Percentiles rank a stretch among this genome's conserved stretches.
Conservation (phyloP, 306 rosid genomes). For the Prosopis cineraria region DNA sequence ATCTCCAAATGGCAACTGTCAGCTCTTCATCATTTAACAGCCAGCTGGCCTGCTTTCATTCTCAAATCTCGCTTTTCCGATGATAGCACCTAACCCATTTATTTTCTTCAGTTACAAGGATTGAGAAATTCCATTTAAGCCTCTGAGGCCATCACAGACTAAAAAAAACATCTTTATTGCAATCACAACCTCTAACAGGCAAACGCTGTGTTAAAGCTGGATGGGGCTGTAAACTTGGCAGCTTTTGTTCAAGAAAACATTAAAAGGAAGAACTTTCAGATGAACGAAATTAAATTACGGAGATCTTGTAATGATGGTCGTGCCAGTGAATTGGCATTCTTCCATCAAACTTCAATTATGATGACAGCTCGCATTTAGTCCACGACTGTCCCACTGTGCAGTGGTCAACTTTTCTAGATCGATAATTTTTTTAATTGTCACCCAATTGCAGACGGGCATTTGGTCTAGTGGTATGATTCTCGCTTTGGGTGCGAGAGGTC, state of each 20-base stretch:
- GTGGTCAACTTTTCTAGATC: too few species aligned
- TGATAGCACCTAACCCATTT: slow-evolving; percentile 6
- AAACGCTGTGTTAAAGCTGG: neutral
- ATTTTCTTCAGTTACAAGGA: slow-evolving; percentile 44
- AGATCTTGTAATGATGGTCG: slow-evolving; percentile 28
- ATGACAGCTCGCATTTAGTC: slow-evolving; percentile 27
- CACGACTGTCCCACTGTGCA: slow-evolving; percentile 15
- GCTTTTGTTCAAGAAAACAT: neutral
- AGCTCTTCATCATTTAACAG: slow-evolving; percentile 42
- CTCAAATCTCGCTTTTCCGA: slow-evolving; percentile 34
- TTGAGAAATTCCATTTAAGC: slow-evolving; percentile 19
- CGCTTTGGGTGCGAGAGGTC: slow-evolving; percentile 62
- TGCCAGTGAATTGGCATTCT: slow-evolving; percentile 20
- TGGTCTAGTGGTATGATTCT: slow-evolving; percentile 57
- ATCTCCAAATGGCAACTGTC: slow-evolving; percentile 31
- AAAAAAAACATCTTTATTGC: neutral
- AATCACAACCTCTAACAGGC: neutral
- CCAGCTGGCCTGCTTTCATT: slow-evolving; percentile 53
- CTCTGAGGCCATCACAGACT: neutral
- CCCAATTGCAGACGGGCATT: too few species aligned
- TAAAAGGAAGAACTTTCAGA: too few species aligned
- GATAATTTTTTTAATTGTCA: too few species aligned
- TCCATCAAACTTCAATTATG: slow-evolving; percentile 27
- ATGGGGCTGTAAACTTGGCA: neutral
- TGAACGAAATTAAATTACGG: neutral